A percentile compares a stretch with the other conserved stretches of the same genome.
Evolutionary conservation across 1,284 basidiomycete species (phyloP).

Genomic region (Papiliotrema terrestris): DNA sequence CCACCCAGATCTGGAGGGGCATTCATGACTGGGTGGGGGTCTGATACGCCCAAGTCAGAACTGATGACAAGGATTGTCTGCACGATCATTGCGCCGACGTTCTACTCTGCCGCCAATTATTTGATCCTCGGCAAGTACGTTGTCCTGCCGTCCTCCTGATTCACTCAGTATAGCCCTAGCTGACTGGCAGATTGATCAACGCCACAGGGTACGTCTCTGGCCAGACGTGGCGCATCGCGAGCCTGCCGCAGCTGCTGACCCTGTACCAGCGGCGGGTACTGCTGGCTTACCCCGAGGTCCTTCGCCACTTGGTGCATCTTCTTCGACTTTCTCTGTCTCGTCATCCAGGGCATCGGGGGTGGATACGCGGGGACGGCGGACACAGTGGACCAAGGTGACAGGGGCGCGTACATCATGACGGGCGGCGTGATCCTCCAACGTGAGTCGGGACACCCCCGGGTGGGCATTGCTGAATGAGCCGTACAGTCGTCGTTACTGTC

Average conservation of each 20-base stretch:
- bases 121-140: slow-evolving; percentile 20
- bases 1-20: not conserved
- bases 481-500: slow-evolving; percentile 30
- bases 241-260: not conserved
- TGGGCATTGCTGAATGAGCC: no score
- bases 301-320: slow-evolving; percentile 31
- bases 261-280: slow-evolving; percentile 8
- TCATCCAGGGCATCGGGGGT: slow-evolving; percentile 40
- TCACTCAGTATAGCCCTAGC: not conserved
- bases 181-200: not conserved
- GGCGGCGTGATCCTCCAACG: slow-evolving; percentile 14
- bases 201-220: not conserved
- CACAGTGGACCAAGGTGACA: not conserved
- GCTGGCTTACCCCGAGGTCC: slow-evolving; percentile 18
- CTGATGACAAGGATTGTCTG: slow-evolving; percentile 9
- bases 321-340: slow-evolving; percentile 33
- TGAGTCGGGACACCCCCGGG: no score
- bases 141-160: not conserved
- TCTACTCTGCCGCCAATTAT: slow-evolving; percentile 27
- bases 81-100: slow-evolving; percentile 24
- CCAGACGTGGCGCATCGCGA: no score
- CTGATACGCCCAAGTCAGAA: not conserved
- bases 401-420: slow-evolving; percentile 31
- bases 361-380: slow-evolving; percentile 18
- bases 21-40: no score